phyloP scores from a whole-genome alignment of 2,329 filamentous ascomycete genomes.

The Hymenotorrendiella dingleyae region DNA sequence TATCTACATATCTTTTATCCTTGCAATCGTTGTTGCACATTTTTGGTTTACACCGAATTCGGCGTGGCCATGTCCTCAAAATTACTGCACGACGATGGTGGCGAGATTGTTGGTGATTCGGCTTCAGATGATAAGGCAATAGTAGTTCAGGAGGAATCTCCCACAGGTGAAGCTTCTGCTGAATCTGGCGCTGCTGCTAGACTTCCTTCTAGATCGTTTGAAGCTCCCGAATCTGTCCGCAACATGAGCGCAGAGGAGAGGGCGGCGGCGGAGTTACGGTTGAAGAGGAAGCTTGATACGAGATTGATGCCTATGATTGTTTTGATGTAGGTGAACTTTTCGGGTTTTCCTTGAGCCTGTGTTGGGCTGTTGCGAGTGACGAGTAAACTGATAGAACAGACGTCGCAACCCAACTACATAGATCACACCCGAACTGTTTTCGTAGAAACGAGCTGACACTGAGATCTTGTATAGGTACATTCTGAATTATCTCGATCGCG shows the following conservation, averaged over 20 bases:
- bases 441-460: too few species aligned
- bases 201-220: constrained; percentile 6
- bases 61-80: neutral
- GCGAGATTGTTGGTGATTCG: constrained; percentile 12
- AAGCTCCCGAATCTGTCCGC: constrained; percentile 31
- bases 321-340: too few species aligned
- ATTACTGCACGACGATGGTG: constrained; percentile 7
- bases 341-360: too few species aligned
- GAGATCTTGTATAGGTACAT: too few species aligned
- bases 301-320: constrained; percentile 62
- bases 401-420: too few species aligned
- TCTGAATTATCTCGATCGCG: constrained; percentile 56
- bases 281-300: constrained; percentile 60
- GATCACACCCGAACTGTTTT: too few species aligned
- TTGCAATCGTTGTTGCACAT: too few species aligned
- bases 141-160: constrained; percentile 15
- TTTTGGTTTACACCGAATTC: too few species aligned
- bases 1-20: too few species aligned
- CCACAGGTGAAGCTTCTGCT: constrained; percentile 6
- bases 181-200: neutral
- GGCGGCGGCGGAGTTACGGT: constrained; percentile 44
- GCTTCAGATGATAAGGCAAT: constrained; percentile 17
- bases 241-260: constrained; percentile 47
- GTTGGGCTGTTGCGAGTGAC: too few species aligned
- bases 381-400: too few species aligned